Evolutionary conservation across 768 basidiomycete species (phyloP).

Genomic region (Trametes elegans): DNA sequence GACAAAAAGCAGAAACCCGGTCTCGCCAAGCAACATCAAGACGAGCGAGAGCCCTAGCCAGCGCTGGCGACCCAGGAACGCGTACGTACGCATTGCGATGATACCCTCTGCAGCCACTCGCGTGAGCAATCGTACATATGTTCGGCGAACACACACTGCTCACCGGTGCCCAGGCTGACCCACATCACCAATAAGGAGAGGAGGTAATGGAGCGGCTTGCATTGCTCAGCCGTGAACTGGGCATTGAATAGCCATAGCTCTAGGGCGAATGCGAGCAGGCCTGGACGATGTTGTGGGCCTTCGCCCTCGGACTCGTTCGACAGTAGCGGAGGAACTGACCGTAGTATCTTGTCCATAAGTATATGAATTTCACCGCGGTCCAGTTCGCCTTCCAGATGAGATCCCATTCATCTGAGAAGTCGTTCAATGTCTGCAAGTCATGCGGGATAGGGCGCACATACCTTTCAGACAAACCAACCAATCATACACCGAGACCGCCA

Average conservation of each 20-base stretch:
- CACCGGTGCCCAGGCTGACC: slow-evolving; percentile 10
- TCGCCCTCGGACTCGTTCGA: background rate
- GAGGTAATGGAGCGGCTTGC: slow-evolving; percentile 8
- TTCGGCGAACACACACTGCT: too few relatives aligned
- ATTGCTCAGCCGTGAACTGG: slow-evolving; percentile 1
- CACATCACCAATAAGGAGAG: slow-evolving; percentile 6
- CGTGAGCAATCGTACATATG: too few relatives aligned
- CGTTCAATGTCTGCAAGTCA: too few relatives aligned
- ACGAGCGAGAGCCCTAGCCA: background rate
- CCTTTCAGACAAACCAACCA: slow-evolving; percentile 4
- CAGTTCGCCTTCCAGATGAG: slow-evolving; percentile 8
- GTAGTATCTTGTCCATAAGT: slow-evolving; percentile 11
- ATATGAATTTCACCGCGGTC: slow-evolving; percentile 1
- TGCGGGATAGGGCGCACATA: background rate
- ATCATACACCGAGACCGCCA: slow-evolving; percentile 8
- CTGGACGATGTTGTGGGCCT: background rate
- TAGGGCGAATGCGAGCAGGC: background rate
- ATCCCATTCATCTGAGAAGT: background rate
- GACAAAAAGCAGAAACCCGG: slow-evolving; percentile 4
- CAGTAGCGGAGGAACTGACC: background rate
- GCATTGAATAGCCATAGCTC: slow-evolving; percentile 9
- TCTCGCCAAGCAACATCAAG: slow-evolving; percentile 3
- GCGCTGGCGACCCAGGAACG: slow-evolving; percentile 5
- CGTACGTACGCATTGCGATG: slow-evolving; percentile 10
- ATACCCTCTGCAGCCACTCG: slow-evolving; percentile 1